phyloP scores from a whole-genome alignment of 768 basidiomycete species.

The Sutorius australiensis region DNA sequence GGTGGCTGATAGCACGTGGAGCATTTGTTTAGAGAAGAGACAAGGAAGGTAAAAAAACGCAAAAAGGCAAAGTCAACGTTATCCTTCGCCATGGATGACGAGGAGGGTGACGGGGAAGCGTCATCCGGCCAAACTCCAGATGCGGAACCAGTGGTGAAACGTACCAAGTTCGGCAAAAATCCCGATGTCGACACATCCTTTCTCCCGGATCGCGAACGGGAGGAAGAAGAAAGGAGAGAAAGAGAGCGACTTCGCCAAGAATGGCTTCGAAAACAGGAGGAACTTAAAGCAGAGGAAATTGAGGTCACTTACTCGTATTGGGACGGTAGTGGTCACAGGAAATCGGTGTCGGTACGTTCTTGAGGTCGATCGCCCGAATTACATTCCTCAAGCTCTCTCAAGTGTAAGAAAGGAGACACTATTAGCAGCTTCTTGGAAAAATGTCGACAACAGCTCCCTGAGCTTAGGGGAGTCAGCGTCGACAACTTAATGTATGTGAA shows the following conservation, averaged over 20 bases:
- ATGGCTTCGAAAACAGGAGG: conserved; percentile 75
- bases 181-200: conserved; percentile 97
- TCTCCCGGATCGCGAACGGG: conserved; percentile 95
- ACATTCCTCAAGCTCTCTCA: not conserved
- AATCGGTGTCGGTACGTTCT: conserved; percentile 74
- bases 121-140: conserved; percentile 38
- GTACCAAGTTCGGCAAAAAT: conserved; percentile 86
- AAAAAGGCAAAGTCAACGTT: conserved; percentile 90
- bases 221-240: conserved; percentile 85
- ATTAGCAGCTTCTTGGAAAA: conserved; percentile 87
- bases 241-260: conserved; percentile 85
- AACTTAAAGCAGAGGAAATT: conserved; percentile 68
- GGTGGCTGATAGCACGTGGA: conserved; percentile 75
- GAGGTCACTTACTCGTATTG: conserved; percentile 96
- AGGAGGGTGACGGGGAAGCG: conserved; percentile 46
- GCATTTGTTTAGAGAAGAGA: conserved; percentile 82
- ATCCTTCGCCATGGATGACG: conserved; percentile 89
- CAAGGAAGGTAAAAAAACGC: conserved; percentile 85
- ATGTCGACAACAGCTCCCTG: conserved; percentile 89
- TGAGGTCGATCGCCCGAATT: not conserved
- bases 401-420: conserved; percentile 98
- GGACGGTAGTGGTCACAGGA: conserved; percentile 97
- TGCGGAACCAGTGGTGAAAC: conserved; percentile 53
- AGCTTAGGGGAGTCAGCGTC: conserved; percentile 82
- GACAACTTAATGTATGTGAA: conserved; percentile 99